These are phyloP conservation scores for Bidens hawaiensis DNA, from an alignment of 140 eudicot species.

Conservation along the genomic window DNA sequence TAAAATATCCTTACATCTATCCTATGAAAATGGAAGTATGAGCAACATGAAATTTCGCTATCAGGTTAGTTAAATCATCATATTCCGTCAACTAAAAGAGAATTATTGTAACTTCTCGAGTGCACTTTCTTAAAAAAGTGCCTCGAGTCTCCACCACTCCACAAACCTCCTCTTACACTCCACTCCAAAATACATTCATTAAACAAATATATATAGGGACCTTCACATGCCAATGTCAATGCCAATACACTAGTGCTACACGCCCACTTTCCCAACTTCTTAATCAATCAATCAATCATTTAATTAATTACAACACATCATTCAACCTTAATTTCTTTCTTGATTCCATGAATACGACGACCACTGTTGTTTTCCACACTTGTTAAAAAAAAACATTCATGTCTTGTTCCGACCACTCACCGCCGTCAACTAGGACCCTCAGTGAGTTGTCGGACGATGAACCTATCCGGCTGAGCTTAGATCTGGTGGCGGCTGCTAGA, in stretches of 20 bases:
- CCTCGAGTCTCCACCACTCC: not conserved
- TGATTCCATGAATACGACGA: not conserved
- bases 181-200: not conserved
- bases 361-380: not conserved
- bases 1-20: too few relatives aligned
- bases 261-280: not conserved
- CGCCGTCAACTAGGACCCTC: too few relatives aligned
- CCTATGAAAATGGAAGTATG: not conserved
- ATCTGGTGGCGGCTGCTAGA: constrained; percentile 78
- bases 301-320: not conserved
- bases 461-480: constrained; percentile 40
- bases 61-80: not conserved
- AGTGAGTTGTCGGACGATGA: constrained; percentile 60
- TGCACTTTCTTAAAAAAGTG: constrained; percentile 17
- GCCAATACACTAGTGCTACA: too few relatives aligned
- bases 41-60: not conserved
- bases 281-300: too few relatives aligned
- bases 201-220: too few relatives aligned
- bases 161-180: not conserved
- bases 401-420: constrained; percentile 51
- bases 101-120: constrained; percentile 15
- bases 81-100: not conserved
- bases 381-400: constrained; percentile 19
- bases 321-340: not conserved
- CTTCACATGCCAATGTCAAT: constrained; percentile 14